Conservation (phyloP, 768 basidiomycete species). For the Leccinum uliginosum region DNA sequence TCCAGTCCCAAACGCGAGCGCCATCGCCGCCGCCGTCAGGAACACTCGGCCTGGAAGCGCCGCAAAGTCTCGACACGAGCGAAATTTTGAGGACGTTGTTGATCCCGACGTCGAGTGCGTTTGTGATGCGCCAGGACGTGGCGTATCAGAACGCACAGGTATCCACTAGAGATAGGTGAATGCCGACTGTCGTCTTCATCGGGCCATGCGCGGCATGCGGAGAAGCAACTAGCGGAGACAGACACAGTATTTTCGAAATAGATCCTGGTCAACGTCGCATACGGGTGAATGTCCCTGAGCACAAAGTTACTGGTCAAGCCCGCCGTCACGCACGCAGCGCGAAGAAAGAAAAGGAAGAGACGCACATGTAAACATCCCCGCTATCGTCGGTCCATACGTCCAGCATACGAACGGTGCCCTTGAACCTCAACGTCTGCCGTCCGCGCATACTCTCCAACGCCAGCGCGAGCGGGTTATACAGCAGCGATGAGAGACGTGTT, state of each 20-base stretch:
- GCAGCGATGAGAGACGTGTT: conserved; percentile 41
- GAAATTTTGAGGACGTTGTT: conserved; percentile 30
- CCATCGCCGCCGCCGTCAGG: conserved; percentile 4
- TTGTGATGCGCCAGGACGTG: conserved; percentile 51
- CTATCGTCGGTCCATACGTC: conserved; percentile 60
- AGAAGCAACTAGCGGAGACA: conserved; percentile 33
- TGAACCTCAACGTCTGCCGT: conserved; percentile 55
- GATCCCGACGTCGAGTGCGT: conserved; percentile 62
- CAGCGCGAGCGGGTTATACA: conserved; percentile 66
- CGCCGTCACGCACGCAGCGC: neutral
- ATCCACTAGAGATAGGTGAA: conserved; percentile 69
- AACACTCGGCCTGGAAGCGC: neutral
- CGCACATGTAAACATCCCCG: conserved; percentile 45
- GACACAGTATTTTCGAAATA: conserved; percentile 74
- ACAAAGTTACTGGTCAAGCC: neutral
- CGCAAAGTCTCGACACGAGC: conserved; percentile 23
- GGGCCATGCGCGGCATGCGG: conserved; percentile 18
- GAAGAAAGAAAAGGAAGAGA: conserved; percentile 17
- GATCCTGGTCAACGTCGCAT: conserved; percentile 52
- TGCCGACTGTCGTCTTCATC: conserved; percentile 46
- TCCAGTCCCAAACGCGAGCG: neutral
- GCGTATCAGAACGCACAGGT: conserved; percentile 53
- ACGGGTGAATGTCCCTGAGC: conserved; percentile 65
- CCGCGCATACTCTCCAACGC: conserved; percentile 81
- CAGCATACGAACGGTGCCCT: conserved; percentile 47